Evolutionary conservation across 345 rosid genomes (phyloP).

Genomic region (Populus alba): DNA sequence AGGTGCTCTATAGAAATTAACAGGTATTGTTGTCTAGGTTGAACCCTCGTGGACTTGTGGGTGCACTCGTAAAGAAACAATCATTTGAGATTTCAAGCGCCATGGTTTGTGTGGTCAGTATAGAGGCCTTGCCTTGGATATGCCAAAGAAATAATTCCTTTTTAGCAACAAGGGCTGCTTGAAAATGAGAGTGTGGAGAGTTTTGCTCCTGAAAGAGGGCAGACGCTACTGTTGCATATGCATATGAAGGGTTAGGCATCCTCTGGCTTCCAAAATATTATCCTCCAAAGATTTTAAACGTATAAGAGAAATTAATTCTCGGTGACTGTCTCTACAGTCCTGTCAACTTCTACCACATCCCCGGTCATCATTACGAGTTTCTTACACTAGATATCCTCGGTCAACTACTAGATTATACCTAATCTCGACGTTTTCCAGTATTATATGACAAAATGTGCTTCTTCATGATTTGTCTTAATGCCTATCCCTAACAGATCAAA

Average conservation of each 20-base stretch:
- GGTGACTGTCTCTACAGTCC: slow-evolving; percentile 1
- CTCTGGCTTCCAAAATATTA: slow-evolving; percentile 15
- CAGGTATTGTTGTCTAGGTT: slow-evolving; percentile 5
- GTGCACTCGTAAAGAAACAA: slow-evolving; percentile 22
- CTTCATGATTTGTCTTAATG: not conserved
- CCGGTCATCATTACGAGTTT: not conserved
- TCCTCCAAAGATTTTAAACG: slow-evolving; percentile 11
- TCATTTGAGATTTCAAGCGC: not conserved
- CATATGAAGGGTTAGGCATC: slow-evolving; percentile 1
- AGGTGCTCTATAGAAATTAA: slow-evolving; percentile 34
- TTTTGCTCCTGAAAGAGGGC: slow-evolving; percentile 5
- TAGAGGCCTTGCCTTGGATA: not conserved
- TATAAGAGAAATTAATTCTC: not conserved
- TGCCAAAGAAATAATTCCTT: not conserved
- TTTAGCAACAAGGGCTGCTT: not conserved
- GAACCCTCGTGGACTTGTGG: slow-evolving; percentile 27
- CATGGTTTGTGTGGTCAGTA: not conserved
- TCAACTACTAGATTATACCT: not conserved
- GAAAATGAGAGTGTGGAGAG: not conserved
- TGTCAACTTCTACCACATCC: slow-evolving; percentile 16
- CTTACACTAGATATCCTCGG: not conserved
- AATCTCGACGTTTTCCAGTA: not conserved
- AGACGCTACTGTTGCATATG: not conserved
- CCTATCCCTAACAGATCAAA: not conserved
- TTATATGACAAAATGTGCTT: not conserved